phyloP scores from a whole-genome alignment of 2,329 filamentous ascomycete genomes.

The Ophiostoma sp. region DNA sequence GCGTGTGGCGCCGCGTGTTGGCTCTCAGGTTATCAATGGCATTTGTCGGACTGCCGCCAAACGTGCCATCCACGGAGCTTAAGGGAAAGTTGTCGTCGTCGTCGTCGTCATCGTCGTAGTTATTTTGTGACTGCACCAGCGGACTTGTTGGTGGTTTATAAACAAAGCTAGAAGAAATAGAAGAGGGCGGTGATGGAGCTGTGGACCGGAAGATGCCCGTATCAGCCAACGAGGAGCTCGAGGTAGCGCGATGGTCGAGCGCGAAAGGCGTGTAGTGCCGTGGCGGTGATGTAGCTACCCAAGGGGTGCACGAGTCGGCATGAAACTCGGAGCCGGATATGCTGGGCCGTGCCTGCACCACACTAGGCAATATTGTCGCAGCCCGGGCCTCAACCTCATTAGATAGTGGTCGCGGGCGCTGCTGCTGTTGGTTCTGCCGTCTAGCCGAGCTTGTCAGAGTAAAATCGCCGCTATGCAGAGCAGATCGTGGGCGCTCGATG shows the following conservation, averaged over 20 bases:
- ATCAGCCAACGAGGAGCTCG: neutral
- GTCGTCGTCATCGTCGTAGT: slow-evolving; percentile 51
- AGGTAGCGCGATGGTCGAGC: slow-evolving; percentile 32
- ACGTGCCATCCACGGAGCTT: slow-evolving; percentile 45
- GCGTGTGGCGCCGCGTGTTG: slow-evolving; percentile 60
- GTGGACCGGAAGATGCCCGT: slow-evolving; percentile 33
- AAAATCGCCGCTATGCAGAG: slow-evolving; percentile 63
- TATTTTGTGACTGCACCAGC: slow-evolving; percentile 80
- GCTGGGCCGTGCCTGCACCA: neutral
- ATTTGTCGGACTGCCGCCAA: slow-evolving; percentile 32
- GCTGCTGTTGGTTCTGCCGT: neutral
- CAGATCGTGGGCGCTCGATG: slow-evolving; percentile 78
- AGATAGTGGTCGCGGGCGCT: neutral
- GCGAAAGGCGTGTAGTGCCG: slow-evolving; percentile 46
- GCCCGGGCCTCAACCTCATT: slow-evolving; percentile 8
- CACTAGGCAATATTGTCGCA: neutral
- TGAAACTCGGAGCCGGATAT: slow-evolving; percentile 21
- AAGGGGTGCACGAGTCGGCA: slow-evolving; percentile 33
- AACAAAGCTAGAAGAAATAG: slow-evolving; percentile 71
- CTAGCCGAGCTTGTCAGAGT: slow-evolving; percentile 36
- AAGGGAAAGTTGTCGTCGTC: slow-evolving; percentile 36
- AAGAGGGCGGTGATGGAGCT: slow-evolving; percentile 58
- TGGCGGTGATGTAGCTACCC: slow-evolving; percentile 54
- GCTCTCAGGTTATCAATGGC: slow-evolving; percentile 17
- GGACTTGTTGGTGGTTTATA: slow-evolving; percentile 89